phyloP scores from a whole-genome alignment of 768 basidiomycete genomes.

The Myochromella boudieri region DNA sequence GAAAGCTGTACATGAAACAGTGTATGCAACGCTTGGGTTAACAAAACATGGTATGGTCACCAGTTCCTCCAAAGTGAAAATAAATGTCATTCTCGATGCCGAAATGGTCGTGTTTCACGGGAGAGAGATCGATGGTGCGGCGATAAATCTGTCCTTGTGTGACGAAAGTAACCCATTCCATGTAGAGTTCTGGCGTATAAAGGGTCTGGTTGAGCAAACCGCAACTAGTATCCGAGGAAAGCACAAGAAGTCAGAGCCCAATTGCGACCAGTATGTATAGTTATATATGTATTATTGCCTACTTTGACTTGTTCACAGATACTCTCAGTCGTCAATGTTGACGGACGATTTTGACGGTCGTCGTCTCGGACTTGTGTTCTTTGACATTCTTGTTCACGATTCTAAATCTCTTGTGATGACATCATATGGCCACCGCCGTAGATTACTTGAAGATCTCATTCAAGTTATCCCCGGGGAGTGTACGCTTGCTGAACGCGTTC shows the following conservation, averaged over 20 bases:
- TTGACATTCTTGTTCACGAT: slow-evolving; percentile 78
- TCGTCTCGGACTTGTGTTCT: slow-evolving; percentile 82
- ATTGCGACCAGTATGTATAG: slow-evolving; percentile 18
- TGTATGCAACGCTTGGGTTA: slow-evolving; percentile 60
- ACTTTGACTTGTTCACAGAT: slow-evolving; percentile 9
- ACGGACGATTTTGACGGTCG: slow-evolving; percentile 37
- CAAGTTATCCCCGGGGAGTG: slow-evolving; percentile 54
- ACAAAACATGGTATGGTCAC: slow-evolving; percentile 7
- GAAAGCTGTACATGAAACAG: slow-evolving; percentile 57
- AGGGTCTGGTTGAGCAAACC: slow-evolving; percentile 55
- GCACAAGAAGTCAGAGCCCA: slow-evolving; percentile 16
- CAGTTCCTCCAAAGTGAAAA: slow-evolving; percentile 23
- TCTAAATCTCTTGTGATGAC: slow-evolving; percentile 51
- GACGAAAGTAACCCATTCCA: neutral
- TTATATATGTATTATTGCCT: slow-evolving; percentile 7
- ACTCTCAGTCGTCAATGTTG: slow-evolving; percentile 29
- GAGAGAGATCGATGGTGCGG: slow-evolving; percentile 66
- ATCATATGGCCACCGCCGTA: slow-evolving; percentile 61
- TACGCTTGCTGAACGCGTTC: slow-evolving; percentile 57
- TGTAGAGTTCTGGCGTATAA: slow-evolving; percentile 77
- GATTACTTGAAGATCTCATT: slow-evolving; percentile 59
- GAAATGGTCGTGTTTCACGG: slow-evolving; percentile 89
- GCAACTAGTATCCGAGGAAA: slow-evolving; percentile 51
- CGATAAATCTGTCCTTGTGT: neutral
- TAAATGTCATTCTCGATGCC: slow-evolving; percentile 66